Conservation (phyloP, 805 yeast species). For the Yarrowia sp. region DNA sequence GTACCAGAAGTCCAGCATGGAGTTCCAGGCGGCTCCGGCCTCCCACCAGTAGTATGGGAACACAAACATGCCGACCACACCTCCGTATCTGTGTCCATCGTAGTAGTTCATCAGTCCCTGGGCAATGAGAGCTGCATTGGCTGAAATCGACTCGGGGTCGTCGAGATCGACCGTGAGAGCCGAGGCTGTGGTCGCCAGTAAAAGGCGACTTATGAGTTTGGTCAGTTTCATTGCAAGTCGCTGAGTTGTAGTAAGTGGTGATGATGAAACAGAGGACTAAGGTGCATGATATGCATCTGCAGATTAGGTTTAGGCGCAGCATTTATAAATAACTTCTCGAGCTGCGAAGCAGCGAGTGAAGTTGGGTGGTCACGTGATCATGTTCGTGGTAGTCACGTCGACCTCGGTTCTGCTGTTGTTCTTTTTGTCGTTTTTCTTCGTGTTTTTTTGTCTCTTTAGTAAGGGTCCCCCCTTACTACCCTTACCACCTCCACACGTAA, state of each 20-base stretch:
- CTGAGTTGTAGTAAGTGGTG: no score
- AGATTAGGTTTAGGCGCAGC: neutral
- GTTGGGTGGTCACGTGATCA: no score
- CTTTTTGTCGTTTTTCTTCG: no score
- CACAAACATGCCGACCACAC: slow-evolving; percentile 75
- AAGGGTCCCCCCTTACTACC: no score
- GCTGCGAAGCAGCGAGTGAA: no score
- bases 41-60: slow-evolving; percentile 91
- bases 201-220: neutral
- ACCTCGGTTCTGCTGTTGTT: no score
- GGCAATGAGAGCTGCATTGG: slow-evolving; percentile 67
- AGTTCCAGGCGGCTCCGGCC: slow-evolving; percentile 75
- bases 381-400: no score
- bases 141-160: slow-evolving; percentile 44
- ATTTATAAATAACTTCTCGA: no score
- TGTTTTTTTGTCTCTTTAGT: no score
- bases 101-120: slow-evolving; percentile 85
- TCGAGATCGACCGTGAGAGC: slow-evolving; percentile 43
- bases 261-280: neutral
- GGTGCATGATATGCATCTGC: no score
- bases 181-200: neutral
- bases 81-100: slow-evolving; percentile 69
- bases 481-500: no score
- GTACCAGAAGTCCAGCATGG: slow-evolving; percentile 79
- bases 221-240: slow-evolving; percentile 12